Conservation (phyloP, 2,329 filamentous ascomycete species). For the Pleoardoris graminearum region DNA sequence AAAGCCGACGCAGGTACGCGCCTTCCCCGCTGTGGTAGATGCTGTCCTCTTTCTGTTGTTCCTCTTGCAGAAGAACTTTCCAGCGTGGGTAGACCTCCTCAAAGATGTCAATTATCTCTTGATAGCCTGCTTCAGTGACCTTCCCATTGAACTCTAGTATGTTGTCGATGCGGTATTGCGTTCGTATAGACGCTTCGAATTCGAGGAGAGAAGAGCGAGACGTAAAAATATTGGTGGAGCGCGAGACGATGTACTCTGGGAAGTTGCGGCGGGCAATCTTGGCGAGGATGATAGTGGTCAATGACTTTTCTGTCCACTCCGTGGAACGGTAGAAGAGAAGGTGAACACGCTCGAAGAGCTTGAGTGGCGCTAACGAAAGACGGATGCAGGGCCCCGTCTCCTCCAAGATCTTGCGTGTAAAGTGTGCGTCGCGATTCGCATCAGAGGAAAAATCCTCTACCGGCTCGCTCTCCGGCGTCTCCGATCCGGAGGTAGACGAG, state of each 20-base stretch:
- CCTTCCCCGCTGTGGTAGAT: constrained; percentile 83
- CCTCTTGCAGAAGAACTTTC: constrained; percentile 71
- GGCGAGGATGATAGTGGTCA: constrained; percentile 91
- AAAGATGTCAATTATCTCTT: constrained; percentile 71
- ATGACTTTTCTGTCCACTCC: constrained; percentile 95
- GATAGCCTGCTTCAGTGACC: constrained; percentile 65
- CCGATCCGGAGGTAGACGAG: constrained; percentile 47
- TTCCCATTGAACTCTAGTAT: constrained; percentile 79
- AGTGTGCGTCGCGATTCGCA: constrained; percentile 72
- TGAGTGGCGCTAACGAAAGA: constrained; percentile 71
- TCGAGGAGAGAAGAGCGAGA: constrained; percentile 77
- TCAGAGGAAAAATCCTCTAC: constrained; percentile 48
- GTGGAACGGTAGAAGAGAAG: constrained; percentile 95
- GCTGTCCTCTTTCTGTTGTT: constrained; percentile 74
- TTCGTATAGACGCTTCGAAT: constrained; percentile 83
- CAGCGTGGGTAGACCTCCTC: constrained; percentile 80
- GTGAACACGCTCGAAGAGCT: constrained; percentile 91
- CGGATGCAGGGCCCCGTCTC: constrained; percentile 83
- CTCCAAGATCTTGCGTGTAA: constrained; percentile 74
- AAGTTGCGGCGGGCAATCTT: constrained; percentile 88
- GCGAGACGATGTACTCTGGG: constrained; percentile 84
- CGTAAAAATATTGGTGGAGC: constrained; percentile 85
- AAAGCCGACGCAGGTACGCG: constrained; percentile 85
- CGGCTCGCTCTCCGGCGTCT: constrained; percentile 45
- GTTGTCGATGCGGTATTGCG: constrained; percentile 79